Base-by-base conservation (phyloP, 805 yeast genomes). In the Lipomyces japonicus region DNA sequence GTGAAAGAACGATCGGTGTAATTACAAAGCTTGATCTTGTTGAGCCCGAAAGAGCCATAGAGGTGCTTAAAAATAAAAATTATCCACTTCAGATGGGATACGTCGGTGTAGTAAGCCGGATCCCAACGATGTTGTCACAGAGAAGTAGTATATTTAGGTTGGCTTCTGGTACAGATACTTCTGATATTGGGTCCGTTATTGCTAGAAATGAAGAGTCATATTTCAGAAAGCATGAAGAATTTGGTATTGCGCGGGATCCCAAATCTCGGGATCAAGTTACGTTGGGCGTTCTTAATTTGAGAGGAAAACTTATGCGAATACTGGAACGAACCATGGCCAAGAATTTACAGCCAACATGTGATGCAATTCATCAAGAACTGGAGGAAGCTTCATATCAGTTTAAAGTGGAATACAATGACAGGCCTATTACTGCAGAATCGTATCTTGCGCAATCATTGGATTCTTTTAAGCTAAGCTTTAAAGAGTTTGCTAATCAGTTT, bases 21-120 rank as follows among this genome's bases (percentile, higher is more conserved):
- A 81, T 93, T 46, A 93, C 98, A 2, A 93, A 93, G 65, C 68
- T 95, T 66, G 99, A 93, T 68, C 74, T 93, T 46, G 95, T 95
- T 1, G 85, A 82, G 22, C 84, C 96, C 0, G 76, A 75, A 39
- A 68, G 74, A 14, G 98, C 96, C 0, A 76, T 79, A 42, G 73
- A 71, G 5, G 78, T 86, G 19, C 71, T 93, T 53, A 75, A 77
- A 25, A 91, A 91, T 68, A 80, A 76, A 57, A 86, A 82, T 62
- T 95, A 95, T 63, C 97, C 98, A 0, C 72, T 93, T 53, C 81
- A 78, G 61, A 86, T 93, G 95, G 99, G 99, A 0, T 93, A 93
- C 65, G 97, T 93, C 19, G 99, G 99, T 50, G 97, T 95, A n/a
- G 84, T 95, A 18, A 86, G 97, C 1, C 85, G 80, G 58, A 77